Conservation (phyloP, 306 rosid species). For the Carpinus fangiana region DNA sequence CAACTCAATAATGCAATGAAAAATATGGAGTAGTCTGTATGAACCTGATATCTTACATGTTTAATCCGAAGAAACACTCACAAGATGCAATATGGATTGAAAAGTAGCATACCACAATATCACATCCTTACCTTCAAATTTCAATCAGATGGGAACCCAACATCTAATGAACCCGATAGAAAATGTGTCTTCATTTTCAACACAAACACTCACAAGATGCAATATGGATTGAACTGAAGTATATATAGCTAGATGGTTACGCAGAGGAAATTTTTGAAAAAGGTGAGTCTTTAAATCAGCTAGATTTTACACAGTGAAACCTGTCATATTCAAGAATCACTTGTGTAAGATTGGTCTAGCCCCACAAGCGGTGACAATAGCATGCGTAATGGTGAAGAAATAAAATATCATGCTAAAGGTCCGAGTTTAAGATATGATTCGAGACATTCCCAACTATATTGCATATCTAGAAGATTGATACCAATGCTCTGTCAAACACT, state of each 20-base stretch:
- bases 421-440: not conserved
- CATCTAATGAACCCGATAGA: not conserved
- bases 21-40: not conserved
- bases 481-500: not conserved
- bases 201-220: not conserved
- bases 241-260: not conserved
- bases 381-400: not conserved
- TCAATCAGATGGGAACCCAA: not conserved
- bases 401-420: not conserved
- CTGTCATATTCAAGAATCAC: not conserved
- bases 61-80: not conserved
- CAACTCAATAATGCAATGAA: constrained; percentile 25
- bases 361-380: not conserved
- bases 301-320: not conserved
- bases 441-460: not conserved
- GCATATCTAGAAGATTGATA: not conserved
- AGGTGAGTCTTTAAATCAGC: not conserved
- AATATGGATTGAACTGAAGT: not conserved
- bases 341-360: not conserved
- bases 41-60: not conserved
- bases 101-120: not conserved
- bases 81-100: not conserved
- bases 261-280: not conserved
- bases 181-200: not conserved
- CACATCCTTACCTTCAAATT: not conserved